phyloP scores from a whole-genome alignment of 768 basidiomycete species.

The Termitomyces titanicus region DNA sequence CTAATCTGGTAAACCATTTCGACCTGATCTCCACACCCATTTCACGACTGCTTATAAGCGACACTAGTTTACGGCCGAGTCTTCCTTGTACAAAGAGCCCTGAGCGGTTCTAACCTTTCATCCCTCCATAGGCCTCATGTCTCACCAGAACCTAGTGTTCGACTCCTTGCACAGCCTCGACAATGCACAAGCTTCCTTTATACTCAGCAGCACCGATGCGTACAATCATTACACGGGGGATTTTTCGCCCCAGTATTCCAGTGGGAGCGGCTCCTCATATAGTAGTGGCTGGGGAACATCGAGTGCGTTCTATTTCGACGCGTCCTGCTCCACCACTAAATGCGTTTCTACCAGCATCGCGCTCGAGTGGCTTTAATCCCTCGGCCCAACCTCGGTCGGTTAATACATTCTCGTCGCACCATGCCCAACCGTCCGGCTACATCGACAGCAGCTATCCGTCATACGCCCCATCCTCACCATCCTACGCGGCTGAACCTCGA shows the following conservation, averaged over 20 bases:
- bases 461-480: conserved; percentile 4
- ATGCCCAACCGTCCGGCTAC: neutral
- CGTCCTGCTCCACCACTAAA: neutral
- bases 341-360: neutral
- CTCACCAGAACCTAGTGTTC: conserved; percentile 9
- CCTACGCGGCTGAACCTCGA: conserved; percentile 6
- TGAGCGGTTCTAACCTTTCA: neutral
- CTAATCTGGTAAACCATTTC: conserved; percentile 4
- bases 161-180: conserved; percentile 12
- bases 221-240: conserved; percentile 14
- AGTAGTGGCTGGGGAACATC: conserved; percentile 5
- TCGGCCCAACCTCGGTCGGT: conserved; percentile 8
- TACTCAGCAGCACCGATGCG: conserved; percentile 2
- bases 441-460: conserved; percentile 1
- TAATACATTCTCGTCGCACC: neutral
- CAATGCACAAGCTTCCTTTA: conserved; percentile 12
- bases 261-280: conserved; percentile 1
- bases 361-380: neutral
- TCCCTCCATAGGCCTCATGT: no score
- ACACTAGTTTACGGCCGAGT: conserved; percentile 3
- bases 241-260: conserved; percentile 9
- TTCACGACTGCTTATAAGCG: conserved; percentile 14
- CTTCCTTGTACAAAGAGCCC: conserved; percentile 7
- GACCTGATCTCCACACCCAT: conserved; percentile 2
- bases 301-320: conserved; percentile 3